Evolutionary conservation across 1,284 basidiomycete genomes (phyloP), one percentile per base, ranked within the genome.

Genomic region (Marasmius sp.): DNA sequence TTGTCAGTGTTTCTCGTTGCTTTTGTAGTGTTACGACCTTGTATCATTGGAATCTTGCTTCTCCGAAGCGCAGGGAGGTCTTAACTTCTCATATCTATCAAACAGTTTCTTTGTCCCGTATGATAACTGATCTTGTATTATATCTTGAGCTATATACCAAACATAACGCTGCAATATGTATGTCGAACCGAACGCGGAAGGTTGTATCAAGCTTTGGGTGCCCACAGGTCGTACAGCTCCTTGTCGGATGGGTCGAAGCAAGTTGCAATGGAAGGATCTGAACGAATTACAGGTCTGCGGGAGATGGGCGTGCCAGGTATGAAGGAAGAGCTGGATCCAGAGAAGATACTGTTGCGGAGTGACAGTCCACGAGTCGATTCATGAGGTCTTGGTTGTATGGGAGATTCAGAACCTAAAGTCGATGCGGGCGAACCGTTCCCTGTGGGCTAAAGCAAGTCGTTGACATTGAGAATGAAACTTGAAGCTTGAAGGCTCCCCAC

Each of bases 211-310:
- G 22, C 27, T n/a, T 72, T 84, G 8, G 88, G 87, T 39, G 79
- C 88, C 90, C 91, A 92, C 10, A 92, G 76, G 56, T 86, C 83
- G 67, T 92, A 91, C 34, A 92, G 76, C 65, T 90, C 87, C 72
- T 81, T 86, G 74, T 92, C 91, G 34, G 79, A 73, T 20, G 84
- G 80, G 69, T 92, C 89, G 68, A 92, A 92, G 67, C 84, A 89
- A 41, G 88, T 89, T 59, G 85, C 70, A 41, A 91, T 74, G 6
- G 86, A 75, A 10, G 86, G 83, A 70, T 92, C 89, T 33, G 84
- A 77, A 39, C 86, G 84, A 67, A 91, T 81, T 27, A 76, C 68
- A 37, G 81, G 70, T 66, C 78, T 81, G 61, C 79, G 71, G 59
- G 65, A 70, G 45, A 55, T 72, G 48, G 61, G 71, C 59, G 68